These are phyloP conservation scores for Protomyces macrosporus DNA, from an alignment of 1,139 yeast genomes.

Conservation along the genomic window DNA sequence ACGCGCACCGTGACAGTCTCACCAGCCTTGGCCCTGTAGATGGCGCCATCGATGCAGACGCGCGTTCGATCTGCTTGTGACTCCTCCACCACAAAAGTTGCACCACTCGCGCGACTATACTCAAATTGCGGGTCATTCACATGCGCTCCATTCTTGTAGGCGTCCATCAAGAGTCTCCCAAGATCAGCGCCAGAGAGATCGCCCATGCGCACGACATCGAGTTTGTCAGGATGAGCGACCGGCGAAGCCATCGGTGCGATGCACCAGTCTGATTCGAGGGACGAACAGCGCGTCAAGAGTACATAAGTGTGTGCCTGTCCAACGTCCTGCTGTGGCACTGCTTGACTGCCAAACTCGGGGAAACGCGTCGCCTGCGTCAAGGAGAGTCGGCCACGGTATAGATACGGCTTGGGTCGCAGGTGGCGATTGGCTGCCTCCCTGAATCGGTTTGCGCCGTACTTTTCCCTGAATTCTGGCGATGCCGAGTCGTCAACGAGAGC, in stretches of 20 bases:
- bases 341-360: not conserved
- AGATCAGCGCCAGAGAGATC: conserved; percentile 7
- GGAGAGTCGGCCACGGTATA: conserved; percentile 3
- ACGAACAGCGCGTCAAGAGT: conserved; percentile 20
- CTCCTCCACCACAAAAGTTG: not conserved
- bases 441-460: conserved; percentile 14
- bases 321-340: not conserved
- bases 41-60: conserved; percentile 15
- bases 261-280: conserved; percentile 15
- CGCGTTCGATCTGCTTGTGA: not conserved
- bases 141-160: conserved; percentile 19
- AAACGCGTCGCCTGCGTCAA: not conserved
- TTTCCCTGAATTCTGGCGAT: conserved; percentile 1
- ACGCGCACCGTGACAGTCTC: conserved; percentile 3
- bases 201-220: conserved; percentile 22
- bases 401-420: conserved; percentile 8
- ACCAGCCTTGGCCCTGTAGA: not conserved
- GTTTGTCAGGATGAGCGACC: not conserved
- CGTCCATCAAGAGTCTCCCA: conserved; percentile 19
- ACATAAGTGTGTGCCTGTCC: conserved; percentile 9
- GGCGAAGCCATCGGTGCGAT: conserved; percentile 23
- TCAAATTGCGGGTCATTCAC: conserved; percentile 11
- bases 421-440: conserved; percentile 19
- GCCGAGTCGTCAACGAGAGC: conserved; percentile 14
- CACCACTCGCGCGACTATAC: conserved; percentile 6